Evolutionary conservation across 805 yeast genomes (phyloP).

Genomic region (Diddensiella transvaalensis): DNA sequence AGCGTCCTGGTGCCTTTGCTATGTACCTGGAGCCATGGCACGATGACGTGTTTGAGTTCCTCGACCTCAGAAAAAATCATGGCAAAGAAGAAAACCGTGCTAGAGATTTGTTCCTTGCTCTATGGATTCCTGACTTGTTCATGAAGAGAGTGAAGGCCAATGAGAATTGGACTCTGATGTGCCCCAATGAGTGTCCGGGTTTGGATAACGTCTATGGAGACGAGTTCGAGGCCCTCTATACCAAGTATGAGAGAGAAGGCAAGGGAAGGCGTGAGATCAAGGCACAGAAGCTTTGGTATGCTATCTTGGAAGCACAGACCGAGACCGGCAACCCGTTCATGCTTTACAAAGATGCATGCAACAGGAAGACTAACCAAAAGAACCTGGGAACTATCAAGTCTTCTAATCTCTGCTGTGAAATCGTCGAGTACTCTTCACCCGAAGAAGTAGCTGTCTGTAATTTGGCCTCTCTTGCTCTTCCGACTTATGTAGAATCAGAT

Average conservation of each 20-base stretch:
- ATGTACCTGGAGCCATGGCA: constrained; percentile 96
- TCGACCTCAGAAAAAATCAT: constrained; percentile 83
- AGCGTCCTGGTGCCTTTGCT: constrained; percentile 95
- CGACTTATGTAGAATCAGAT: constrained; percentile 57
- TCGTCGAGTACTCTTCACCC: constrained; percentile 80
- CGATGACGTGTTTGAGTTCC: constrained; percentile 75
- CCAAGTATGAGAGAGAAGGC: constrained; percentile 64
- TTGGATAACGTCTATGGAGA: constrained; percentile 74
- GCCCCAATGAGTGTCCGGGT: constrained; percentile 84
- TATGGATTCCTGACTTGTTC: constrained; percentile 92
- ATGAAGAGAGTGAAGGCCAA: constrained; percentile 78
- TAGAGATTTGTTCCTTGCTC: constrained; percentile 83
- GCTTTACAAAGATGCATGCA: constrained; percentile 93
- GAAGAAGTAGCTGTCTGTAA: constrained; percentile 93
- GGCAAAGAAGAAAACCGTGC: constrained; percentile 93
- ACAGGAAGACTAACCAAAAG: constrained; percentile 78
- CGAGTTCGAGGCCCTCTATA: constrained; percentile 66
- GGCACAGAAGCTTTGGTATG: constrained; percentile 85
- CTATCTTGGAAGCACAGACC: constrained; percentile 82
- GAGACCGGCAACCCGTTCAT: constrained; percentile 95
- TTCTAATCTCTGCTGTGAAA: constrained; percentile 88
- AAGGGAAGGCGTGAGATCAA: constrained; percentile 54
- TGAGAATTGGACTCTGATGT: constrained; percentile 79
- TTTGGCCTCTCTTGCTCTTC: constrained; percentile 86
- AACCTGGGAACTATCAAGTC: constrained; percentile 88